Evolutionary conservation across 2,329 filamentous ascomycete species (phyloP), one percentile per base, ranked within the genome.

Genomic region (Teratosphaeria epicoccoides): DNA sequence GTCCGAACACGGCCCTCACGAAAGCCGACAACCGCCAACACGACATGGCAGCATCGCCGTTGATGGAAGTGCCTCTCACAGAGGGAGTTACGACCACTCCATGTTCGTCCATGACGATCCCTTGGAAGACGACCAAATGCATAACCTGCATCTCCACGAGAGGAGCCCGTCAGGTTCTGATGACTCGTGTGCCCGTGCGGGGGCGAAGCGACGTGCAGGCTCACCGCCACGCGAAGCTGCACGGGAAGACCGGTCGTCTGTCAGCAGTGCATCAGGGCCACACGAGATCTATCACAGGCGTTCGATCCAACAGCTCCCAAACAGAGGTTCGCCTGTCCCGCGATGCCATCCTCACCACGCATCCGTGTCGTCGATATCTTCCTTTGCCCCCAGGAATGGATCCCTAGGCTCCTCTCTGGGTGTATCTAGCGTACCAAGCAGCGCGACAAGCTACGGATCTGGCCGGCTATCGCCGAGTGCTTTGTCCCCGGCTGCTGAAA

Each of bases 331-430:
- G 44, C 75, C 78, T 24, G 71, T 73, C 46, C 74, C 74, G 24
- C 73, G 75, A 43, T 80, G 79, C 63, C 75, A 77, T 53, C 72
- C 75, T 24, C 76, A 74, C 52, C 76, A 81, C 59, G 78, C 80
- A 46, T 84, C 82, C 22, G 66, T 84, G 23, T 85, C 83, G 5
- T 83, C 83, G n/a, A 74, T 75, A 7, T 81, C 81, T n/a, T 85
- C 81, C 5, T 70, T 76, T 24, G 78, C 77, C 46, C 75, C 78
- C 54, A 77, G 80, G 56, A 81, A 77, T 45, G 77, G 77, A 24
- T 85, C 82, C 1, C 78, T 83, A 60, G 77, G 80, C 11, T 85
- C 82, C 6, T 80, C 79, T 6, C 72, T 75, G 52, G 75, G 74
- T 9, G 67, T 83, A 20, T 49, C 63, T 7, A 85, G 82, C 17